Base-by-base conservation (phyloP, 257 asterid species). In the Solanum neorickii region DNA sequence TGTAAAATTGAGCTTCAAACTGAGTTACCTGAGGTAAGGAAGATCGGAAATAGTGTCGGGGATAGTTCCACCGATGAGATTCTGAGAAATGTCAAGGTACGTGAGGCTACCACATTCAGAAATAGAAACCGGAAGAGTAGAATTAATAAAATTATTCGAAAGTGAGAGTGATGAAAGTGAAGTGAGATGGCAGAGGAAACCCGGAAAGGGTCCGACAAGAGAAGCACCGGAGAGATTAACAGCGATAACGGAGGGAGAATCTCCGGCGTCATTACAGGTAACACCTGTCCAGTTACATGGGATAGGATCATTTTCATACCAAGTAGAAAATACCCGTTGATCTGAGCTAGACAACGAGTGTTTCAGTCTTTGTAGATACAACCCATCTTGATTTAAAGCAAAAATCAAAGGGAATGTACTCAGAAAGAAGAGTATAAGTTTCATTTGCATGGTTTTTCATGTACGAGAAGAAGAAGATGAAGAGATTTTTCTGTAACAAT, bases 281-380 rank as follows among this genome's bases (percentile, higher is more conserved):
- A 96, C 84, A 12, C 98, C 98, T 31, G 96, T 91, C 99, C 99
- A 96, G 91, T 93, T 92, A 88, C 99, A 96, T 65, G 99, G 99
- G 74, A 93, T 91, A 74, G 90, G 78, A 65, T 91, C 96, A 56
- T 87, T 75, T 88, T 73, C 90, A 23, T 92, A 90, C 98, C 98
- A 95, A 70, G 83, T 80, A 46, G 96, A 86, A 41, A 96, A 90
- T 7, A 88, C 83, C 3, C 87, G 94, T n/a, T 89, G 59, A 1
- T 88, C 60, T 1, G 96, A 92, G 87, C 93, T 95, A 56, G 88
- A 74, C 25, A 96, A 91, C 14, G 95, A 91, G 27, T 47, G 91
- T 88, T 92, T 95, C 37, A 90, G 91, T 18, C 37, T 70, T 29
- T 46, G 92, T 23, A 96, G 91, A 75, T 75, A 25, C 12, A 75